These are phyloP conservation scores for Pyricularia sp. DNA, from an alignment of 2,329 filamentous ascomycete species.

Conservation along the genomic window DNA sequence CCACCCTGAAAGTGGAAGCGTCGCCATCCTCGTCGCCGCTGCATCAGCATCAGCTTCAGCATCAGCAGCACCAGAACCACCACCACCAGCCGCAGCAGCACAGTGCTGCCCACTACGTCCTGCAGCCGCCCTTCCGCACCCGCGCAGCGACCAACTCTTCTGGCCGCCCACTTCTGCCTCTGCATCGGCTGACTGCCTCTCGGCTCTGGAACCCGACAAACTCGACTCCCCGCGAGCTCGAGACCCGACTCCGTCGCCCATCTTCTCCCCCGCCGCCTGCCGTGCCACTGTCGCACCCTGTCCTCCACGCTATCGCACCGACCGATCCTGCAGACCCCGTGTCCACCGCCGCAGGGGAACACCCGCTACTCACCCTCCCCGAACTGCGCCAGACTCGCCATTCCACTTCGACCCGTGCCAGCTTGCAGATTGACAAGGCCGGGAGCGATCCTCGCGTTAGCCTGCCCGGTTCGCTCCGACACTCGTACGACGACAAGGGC, in stretches of 20 bases:
- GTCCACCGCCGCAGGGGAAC: conserved; percentile 32
- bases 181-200: conserved; percentile 32
- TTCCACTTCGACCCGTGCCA: conserved; percentile 32
- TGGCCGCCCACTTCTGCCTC: conserved; percentile 18
- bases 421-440: conserved; percentile 39
- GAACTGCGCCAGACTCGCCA: conserved; percentile 39
- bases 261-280: conserved; percentile 45
- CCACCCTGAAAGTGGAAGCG: conserved; percentile 11
- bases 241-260: conserved; percentile 30
- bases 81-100: conserved; percentile 6
- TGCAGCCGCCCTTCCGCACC: conserved; percentile 34
- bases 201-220: conserved; percentile 54
- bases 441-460: conserved; percentile 40
- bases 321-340: conserved; percentile 24
- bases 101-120: conserved; percentile 11
- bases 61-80: conserved; percentile 9
- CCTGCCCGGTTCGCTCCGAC: conserved; percentile 42
- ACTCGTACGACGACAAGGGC: conserved; percentile 42
- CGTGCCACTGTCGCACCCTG: conserved; percentile 37
- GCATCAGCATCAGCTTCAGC: conserved; percentile 12
- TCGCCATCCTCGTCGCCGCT: conserved; percentile 4
- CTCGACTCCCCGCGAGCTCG: conserved; percentile 16
- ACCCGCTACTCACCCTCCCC: conserved; percentile 40
- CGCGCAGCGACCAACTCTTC: conserved; percentile 21
- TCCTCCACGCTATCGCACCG: conserved; percentile 24